Evolutionary conservation across 2,329 filamentous ascomycete genomes (phyloP).

Genomic region (Ascochyta viciae-villosae): DNA sequence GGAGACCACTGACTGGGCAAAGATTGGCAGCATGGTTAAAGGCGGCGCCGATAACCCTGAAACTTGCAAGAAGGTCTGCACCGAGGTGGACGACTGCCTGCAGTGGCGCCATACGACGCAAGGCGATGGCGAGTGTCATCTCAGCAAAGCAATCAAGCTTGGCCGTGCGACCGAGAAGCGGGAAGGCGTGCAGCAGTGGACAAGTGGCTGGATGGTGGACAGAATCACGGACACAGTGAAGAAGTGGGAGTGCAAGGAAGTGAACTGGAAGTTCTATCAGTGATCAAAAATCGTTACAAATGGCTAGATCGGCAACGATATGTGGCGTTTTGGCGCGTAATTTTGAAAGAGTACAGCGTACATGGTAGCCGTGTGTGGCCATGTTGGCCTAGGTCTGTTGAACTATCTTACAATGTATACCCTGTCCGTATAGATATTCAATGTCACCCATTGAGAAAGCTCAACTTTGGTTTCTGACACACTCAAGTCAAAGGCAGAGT

Average conservation of each 20-base stretch:
- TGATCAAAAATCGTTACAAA: neutral
- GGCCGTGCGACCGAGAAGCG: conserved; percentile 26
- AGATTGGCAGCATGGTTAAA: conserved; percentile 14
- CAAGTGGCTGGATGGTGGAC: conserved; percentile 48
- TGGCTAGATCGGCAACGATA: neutral
- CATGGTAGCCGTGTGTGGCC: neutral
- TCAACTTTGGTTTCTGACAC: no score
- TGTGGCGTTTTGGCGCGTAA: neutral
- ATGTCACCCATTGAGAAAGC: neutral
- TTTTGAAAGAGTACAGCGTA: neutral
- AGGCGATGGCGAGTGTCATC: conserved; percentile 42
- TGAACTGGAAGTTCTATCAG: conserved; percentile 42
- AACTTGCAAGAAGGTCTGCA: conserved; percentile 40
- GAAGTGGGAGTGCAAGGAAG: conserved; percentile 39
- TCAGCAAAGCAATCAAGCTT: conserved; percentile 41
- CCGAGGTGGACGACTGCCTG: conserved; percentile 40
- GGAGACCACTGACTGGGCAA: conserved; percentile 7
- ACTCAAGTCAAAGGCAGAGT: no score
- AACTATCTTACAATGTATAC: neutral
- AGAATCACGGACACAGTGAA: conserved; percentile 29
- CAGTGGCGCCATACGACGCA: conserved; percentile 44
- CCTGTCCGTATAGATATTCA: neutral
- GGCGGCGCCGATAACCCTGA: conserved; percentile 33
- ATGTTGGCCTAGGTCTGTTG: neutral
- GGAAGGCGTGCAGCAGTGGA: conserved; percentile 33